phyloP scores from a whole-genome alignment of 2,329 filamentous ascomycete species.

The Claviceps sp. region DNA sequence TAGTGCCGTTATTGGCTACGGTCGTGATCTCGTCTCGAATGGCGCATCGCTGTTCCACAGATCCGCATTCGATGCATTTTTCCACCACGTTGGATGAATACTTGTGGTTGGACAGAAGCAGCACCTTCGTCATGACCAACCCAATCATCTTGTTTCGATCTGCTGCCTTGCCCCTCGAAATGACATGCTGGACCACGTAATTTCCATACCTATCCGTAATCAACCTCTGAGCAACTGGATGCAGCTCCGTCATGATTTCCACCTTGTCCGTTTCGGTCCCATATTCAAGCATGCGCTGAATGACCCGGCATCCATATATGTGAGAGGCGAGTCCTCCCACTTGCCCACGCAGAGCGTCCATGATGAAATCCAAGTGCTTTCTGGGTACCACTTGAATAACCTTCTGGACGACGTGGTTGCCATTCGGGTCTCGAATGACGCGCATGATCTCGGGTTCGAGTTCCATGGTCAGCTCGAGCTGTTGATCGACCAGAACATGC shows the following conservation, averaged over 20 bases:
- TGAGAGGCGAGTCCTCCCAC: constrained; percentile 65
- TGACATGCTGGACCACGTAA: constrained; percentile 89
- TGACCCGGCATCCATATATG: constrained; percentile 78
- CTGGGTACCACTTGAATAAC: constrained; percentile 70
- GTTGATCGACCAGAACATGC: constrained; percentile 82
- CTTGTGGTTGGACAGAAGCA: constrained; percentile 82
- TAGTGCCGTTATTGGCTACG: constrained; percentile 49
- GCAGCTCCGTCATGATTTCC: constrained; percentile 65
- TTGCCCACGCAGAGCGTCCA: constrained; percentile 64
- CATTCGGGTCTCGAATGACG: constrained; percentile 77
- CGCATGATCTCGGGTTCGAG: constrained; percentile 62
- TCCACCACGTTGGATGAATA: constrained; percentile 96
- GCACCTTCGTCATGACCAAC: constrained; percentile 56
- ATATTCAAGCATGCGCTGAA: constrained; percentile 81
- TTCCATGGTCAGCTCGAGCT: constrained; percentile 71
- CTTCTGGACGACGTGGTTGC: constrained; percentile 95
- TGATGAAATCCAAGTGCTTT: constrained; percentile 71
- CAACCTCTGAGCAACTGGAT: constrained; percentile 55
- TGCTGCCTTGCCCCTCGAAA: constrained; percentile 59
- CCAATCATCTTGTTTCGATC: constrained; percentile 62
- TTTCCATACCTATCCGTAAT: constrained; percentile 87
- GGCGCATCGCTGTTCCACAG: constrained; percentile 50
- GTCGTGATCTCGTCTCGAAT: constrained; percentile 54
- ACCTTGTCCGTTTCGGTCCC: constrained; percentile 59
- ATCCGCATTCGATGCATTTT: constrained; percentile 68